Evolutionary conservation across 768 basidiomycete genomes (phyloP), one percentile per base, ranked within the genome.

Genomic region (Panaeolus papilionaceus): DNA sequence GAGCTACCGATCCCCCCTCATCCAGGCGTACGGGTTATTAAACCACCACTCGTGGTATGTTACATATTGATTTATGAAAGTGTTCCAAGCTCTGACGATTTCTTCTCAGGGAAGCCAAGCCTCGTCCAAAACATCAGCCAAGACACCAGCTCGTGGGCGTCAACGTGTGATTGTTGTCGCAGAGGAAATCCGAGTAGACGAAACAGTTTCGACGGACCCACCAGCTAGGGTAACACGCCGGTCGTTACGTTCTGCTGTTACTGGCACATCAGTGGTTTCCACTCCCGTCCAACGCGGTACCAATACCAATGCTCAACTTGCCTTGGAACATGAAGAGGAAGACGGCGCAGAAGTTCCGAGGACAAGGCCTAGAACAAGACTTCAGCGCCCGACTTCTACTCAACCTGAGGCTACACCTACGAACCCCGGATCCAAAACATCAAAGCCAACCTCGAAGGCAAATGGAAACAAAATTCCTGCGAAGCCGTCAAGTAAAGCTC

Each of bases 1-100:
- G 73, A 75, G 40, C 38, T 76, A 18, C 74, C 75, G 58, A 62
- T 76, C 10, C 75, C 75, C 7, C 69, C 70, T 18, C 66, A 69
- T 61, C 70, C 71, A 12, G 66, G 69, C 39, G 28, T 47, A 18
- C 62, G 66, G 38, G 51, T 69, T 3, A 65, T 64, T 18, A 69
- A 49, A 58, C 11, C 68, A 23, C 28, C 68, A 28, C 44, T 47
- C 16, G 28, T n/a, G 16, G 64, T 65, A 38, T 33, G 37, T 40
- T 66, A 18, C 54, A 58, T 28, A 37, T 28, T 16, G 54, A 33
- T 42, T 16, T 10, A 42, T 23, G 7, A 49, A 20, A 10, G 9
- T 2, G 11, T 49, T 49, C 20, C 47, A 14, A 20, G 4, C 20
- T 23, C 20, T 49, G n/a, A 49, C 20, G 11, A 14, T 20, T n/a